A percentile compares a stretch with the other conserved stretches of the same genome.
These are phyloP conservation scores for Melampsora larici-populina DNA, from an alignment of 1,284 basidiomycete species.

Conservation along the genomic window DNA sequence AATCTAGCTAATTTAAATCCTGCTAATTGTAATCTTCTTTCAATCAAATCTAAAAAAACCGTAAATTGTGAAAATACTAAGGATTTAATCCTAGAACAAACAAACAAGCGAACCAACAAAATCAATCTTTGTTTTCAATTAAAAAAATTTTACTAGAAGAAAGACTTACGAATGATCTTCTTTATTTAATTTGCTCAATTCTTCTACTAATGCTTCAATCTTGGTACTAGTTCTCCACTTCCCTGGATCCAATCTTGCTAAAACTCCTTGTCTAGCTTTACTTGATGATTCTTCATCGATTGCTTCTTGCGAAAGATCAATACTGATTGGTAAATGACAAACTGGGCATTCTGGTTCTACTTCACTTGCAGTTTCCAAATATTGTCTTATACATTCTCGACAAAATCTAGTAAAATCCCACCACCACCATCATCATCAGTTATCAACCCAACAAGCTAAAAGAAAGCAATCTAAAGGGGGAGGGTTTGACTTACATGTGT, in stretches of 20 bases:
- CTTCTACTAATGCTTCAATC: slow-evolving; percentile 74
- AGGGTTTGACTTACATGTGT: slow-evolving; percentile 65
- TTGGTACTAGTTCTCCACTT: slow-evolving; percentile 93
- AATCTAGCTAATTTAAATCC: slow-evolving; percentile 84
- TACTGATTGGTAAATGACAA: slow-evolving; percentile 86
- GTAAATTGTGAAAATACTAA: slow-evolving; percentile 95
- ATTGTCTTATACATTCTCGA: slow-evolving; percentile 89
- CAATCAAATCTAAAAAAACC: slow-evolving; percentile 78
- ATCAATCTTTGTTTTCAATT: background rate
- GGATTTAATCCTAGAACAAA: slow-evolving; percentile 80
- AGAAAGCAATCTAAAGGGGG: background rate
- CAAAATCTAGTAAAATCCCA: slow-evolving; percentile 16
- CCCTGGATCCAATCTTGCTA: slow-evolving; percentile 81
- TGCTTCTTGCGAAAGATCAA: slow-evolving; percentile 89
- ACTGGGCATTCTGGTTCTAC: slow-evolving; percentile 85
- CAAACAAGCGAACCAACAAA: too few species aligned
- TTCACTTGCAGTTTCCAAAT: slow-evolving; percentile 74
- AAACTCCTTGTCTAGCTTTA: slow-evolving; percentile 78
- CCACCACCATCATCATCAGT: background rate
- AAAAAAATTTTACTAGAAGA: background rate
- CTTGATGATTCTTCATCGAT: slow-evolving; percentile 64
- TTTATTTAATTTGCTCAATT: slow-evolving; percentile 40
- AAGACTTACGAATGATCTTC: slow-evolving; percentile 41
- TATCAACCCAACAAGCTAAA: too few species aligned
- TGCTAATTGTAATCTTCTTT: slow-evolving; percentile 83